Percentiles rank a stretch among this genome's conserved stretches.
phyloP scores from a whole-genome alignment of 768 basidiomycete species.

The Hypholoma fasciculare region DNA sequence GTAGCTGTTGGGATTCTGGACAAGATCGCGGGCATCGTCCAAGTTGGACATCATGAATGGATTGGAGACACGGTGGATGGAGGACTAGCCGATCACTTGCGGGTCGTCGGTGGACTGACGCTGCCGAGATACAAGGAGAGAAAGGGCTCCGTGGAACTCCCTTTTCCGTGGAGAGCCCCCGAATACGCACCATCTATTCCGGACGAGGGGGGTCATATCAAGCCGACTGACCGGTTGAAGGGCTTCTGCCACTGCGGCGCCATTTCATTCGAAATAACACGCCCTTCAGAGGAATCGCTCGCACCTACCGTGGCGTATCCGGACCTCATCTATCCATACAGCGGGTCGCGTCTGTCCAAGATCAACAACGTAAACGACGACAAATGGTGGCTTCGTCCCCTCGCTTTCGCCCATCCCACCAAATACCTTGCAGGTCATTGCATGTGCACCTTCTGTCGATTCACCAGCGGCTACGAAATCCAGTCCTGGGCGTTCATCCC shows the following conservation, averaged over 20 bases:
- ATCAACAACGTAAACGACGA: conserved; percentile 22
- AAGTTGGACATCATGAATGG: conserved; percentile 23
- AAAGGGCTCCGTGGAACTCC: conserved; percentile 17
- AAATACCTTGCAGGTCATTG: conserved; percentile 31
- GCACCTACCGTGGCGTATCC: conserved; percentile 23
- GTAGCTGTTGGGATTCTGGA: conserved; percentile 28
- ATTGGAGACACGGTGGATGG: conserved; percentile 32
- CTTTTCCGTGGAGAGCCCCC: conserved; percentile 21
- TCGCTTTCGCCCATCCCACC: conserved; percentile 12
- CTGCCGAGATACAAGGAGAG: conserved; percentile 20
- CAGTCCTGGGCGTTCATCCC: conserved; percentile 30
- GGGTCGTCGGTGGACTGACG: conserved; percentile 12
- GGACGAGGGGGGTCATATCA: background rate
- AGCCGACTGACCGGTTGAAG: conserved; percentile 12
- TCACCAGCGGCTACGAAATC: conserved; percentile 26
- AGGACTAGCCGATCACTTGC: conserved; percentile 28
- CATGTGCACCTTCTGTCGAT: conserved; percentile 26
- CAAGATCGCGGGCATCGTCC: conserved; percentile 22
- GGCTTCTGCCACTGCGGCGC: conserved; percentile 28
- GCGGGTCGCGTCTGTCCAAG: conserved; percentile 21
- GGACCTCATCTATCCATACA: conserved; percentile 24
- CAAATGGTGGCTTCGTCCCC: conserved; percentile 30
- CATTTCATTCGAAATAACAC: conserved; percentile 24
- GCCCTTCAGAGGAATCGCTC: conserved; percentile 21
- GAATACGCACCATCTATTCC: background rate